A percentile compares a stretch with the other conserved stretches of the same genome.
Conservation (phyloP, 2,329 filamentous ascomycete species). For the Aspergillus sp. region DNA sequence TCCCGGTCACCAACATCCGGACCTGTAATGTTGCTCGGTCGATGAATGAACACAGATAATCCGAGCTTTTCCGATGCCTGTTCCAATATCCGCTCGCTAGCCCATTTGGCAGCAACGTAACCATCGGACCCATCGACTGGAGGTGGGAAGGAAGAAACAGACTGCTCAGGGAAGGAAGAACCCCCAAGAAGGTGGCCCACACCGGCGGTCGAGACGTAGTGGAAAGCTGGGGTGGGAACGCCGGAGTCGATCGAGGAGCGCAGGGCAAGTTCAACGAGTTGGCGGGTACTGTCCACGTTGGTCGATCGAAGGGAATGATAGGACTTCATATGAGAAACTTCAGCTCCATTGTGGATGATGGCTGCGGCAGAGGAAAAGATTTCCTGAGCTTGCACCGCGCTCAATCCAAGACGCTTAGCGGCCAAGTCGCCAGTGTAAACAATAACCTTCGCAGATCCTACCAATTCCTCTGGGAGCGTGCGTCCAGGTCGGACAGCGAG, state of each 20-base stretch:
- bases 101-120: slow-evolving; percentile 1
- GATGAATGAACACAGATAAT: too few species aligned
- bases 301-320: background rate
- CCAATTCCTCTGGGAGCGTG: slow-evolving; percentile 24
- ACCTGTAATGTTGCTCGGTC: too few species aligned
- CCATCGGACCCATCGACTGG: background rate
- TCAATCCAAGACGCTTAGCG: slow-evolving; percentile 12
- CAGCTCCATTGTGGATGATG: too few species aligned
- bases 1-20: too few species aligned
- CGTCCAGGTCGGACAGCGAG: slow-evolving; percentile 23
- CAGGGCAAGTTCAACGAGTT: slow-evolving; percentile 17
- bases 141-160: background rate
- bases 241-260: background rate
- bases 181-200: too few species aligned
- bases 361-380: too few species aligned
- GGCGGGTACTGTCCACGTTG: slow-evolving; percentile 24
- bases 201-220: slow-evolving; percentile 24
- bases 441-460: slow-evolving; percentile 42
- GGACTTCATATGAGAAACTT: too few species aligned
- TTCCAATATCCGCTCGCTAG: background rate
- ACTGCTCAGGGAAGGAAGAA: too few species aligned
- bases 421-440: background rate
- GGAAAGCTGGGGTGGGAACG: slow-evolving; percentile 23
- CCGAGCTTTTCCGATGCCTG: background rate
- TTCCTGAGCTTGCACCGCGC: too few species aligned